Base-by-base conservation (phyloP, 2,329 filamentous ascomycete genomes). In the Colletotrichum tropicale region DNA sequence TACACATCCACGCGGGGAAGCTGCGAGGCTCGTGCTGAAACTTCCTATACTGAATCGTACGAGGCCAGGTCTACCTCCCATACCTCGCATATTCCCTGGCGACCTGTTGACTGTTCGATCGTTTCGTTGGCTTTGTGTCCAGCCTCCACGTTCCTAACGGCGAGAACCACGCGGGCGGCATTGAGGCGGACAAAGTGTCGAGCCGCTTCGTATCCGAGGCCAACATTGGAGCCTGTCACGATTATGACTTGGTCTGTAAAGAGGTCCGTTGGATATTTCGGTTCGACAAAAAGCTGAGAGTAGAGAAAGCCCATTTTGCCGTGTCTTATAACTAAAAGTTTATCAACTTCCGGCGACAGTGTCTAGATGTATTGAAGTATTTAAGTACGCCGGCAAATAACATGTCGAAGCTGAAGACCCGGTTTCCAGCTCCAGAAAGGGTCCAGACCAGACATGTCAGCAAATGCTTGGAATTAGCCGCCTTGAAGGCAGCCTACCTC, bases 191-290 rank as follows among this genome's bases (percentile, higher is more conserved):
- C 21, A 3, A 58, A 58, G 12, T 58, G 24, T 4, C 24, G 55
- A 28, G 55, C 55, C 5, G 55, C 55, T 58, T 58, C 55, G 15
- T 16, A 58, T 9, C 24, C 55, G 24, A 58, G 55, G 24, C 55
- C 55, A 28, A 58, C 24, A 28, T 58, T 58, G 7, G 21, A 16
- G 18, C 24, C 24, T 16, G 24, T 26, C 24, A 58, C 55, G 24
- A 28, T 16, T 1, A 58, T 18, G 21, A 28, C 16, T 0, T 58
- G 24, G 24, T 28, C 24, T 9, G 55, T 18, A 3, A 28, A 18
- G 55, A 21, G 16, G 8, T 0, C 0, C 28, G 24, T 58, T 26
- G 24, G 55, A 18, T 1, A 0, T 28, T 2, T 26, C 1, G 55
- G 24, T 28, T 26, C 12, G 24, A 58, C 24, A 1, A 28, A 58